phyloP scores from a whole-genome alignment of 805 yeast species.

The Kregervanrija pseudodelftensis region DNA sequence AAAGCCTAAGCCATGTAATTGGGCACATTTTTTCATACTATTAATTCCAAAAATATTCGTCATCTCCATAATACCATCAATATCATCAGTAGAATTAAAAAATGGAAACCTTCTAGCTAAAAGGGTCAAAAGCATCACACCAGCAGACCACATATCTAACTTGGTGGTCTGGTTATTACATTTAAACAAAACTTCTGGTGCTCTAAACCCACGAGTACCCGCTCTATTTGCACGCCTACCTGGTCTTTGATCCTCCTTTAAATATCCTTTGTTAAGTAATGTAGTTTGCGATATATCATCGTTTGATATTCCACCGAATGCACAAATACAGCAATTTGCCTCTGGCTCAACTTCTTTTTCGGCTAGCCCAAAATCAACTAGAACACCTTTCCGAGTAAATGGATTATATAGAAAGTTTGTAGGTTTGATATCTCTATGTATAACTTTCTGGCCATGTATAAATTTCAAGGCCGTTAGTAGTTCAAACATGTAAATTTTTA shows the following conservation, averaged over 20 bases:
- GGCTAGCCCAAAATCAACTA: slow-evolving; percentile 91
- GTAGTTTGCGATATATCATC: slow-evolving; percentile 32
- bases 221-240: slow-evolving; percentile 95
- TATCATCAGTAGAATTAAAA: slow-evolving; percentile 89
- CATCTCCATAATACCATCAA: slow-evolving; percentile 82
- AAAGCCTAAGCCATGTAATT: slow-evolving; percentile 80
- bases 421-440: slow-evolving; percentile 87
- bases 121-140: slow-evolving; percentile 76
- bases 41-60: slow-evolving; percentile 73
- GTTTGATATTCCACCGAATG: slow-evolving; percentile 26
- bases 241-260: slow-evolving; percentile 81
- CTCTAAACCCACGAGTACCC: slow-evolving; percentile 91
- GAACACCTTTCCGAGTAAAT: slow-evolving; percentile 60
- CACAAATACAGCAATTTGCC: slow-evolving; percentile 49
- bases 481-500: slow-evolving; percentile 73
- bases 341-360: slow-evolving; percentile 44
- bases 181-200: slow-evolving; percentile 86
- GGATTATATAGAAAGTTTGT: slow-evolving; percentile 69
- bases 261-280: slow-evolving; percentile 51
- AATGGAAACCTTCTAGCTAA: slow-evolving; percentile 81
- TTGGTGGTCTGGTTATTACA: slow-evolving; percentile 78
- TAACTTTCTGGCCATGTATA: slow-evolving; percentile 72
- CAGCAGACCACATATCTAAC: slow-evolving; percentile 90
- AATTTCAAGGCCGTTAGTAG: slow-evolving; percentile 67
- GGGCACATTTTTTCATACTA: slow-evolving; percentile 69